These are phyloP conservation scores for Colletotrichum musicola DNA, from an alignment of 2,329 filamentous ascomycete species.

Conservation along the genomic window DNA sequence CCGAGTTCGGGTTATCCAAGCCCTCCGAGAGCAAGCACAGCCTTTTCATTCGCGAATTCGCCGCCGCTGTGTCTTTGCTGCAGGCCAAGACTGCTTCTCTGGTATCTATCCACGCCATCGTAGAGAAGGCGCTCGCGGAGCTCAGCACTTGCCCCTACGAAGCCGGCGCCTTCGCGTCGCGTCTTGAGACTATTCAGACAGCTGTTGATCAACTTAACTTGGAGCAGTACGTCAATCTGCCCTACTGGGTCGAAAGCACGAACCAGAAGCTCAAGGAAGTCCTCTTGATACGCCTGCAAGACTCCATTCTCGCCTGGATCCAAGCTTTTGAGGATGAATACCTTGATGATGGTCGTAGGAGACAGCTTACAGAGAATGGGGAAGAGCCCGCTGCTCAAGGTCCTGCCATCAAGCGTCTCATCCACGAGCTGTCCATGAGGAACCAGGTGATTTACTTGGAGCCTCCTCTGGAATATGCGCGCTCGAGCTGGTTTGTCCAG, in stretches of 20 bases:
- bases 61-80: constrained; percentile 85
- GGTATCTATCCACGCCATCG: constrained; percentile 80
- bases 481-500: constrained; percentile 93
- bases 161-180: constrained; percentile 80
- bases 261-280: constrained; percentile 88
- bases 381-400: constrained; percentile 63
- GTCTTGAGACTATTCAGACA: constrained; percentile 87
- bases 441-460: constrained; percentile 98
- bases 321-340: constrained; percentile 79
- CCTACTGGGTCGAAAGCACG: constrained; percentile 88
- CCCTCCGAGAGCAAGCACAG: constrained; percentile 91
- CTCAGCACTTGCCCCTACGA: constrained; percentile 89
- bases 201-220: constrained; percentile 96
- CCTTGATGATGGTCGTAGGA: constrained; percentile 65
- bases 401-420: constrained; percentile 78
- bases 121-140: constrained; percentile 85
- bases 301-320: constrained; percentile 89
- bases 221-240: constrained; percentile 94
- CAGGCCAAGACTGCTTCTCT: constrained; percentile 89
- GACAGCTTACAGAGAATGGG: constrained; percentile 57
- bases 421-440: constrained; percentile 96
- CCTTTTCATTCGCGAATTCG: constrained; percentile 95
- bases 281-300: constrained; percentile 83
- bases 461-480: constrained; percentile 89
- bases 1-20: constrained; percentile 60